Conservation (phyloP, 805 yeast species). For the Zygosaccharomyces pseudorouxii region DNA sequence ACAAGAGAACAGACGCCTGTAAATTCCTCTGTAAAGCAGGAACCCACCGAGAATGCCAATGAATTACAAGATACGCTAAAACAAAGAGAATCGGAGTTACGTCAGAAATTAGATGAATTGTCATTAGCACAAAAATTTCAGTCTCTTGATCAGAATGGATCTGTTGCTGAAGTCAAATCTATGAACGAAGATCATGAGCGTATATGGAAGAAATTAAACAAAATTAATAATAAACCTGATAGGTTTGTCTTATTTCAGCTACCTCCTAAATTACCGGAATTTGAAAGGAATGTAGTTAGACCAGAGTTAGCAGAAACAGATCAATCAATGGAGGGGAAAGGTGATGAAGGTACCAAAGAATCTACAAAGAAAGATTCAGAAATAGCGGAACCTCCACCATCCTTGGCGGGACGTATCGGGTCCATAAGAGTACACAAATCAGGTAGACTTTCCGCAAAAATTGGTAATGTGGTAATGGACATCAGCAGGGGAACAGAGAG, state of each 20-base stretch:
- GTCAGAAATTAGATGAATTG: conserved; percentile 29
- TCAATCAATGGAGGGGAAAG: conserved; percentile 16
- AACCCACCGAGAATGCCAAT: conserved; percentile 7
- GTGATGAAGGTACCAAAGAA: conserved; percentile 8
- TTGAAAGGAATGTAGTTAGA: conserved; percentile 18
- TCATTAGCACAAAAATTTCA: conserved; percentile 28
- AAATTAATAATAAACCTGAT: conserved; percentile 33
- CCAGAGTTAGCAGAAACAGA: conserved; percentile 11
- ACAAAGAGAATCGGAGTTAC: conserved; percentile 26
- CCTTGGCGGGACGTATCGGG: conserved; percentile 60
- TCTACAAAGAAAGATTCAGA: conserved; percentile 14
- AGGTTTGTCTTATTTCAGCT: conserved; percentile 38
- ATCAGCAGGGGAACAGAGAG: conserved; percentile 67
- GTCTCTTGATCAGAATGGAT: conserved; percentile 34
- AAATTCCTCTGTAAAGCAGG: conserved; percentile 4
- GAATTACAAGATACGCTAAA: conserved; percentile 18
- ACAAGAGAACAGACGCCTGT: conserved; percentile 32
- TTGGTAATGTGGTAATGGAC: conserved; percentile 67
- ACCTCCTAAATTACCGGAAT: conserved; percentile 37
- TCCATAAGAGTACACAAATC: conserved; percentile 72
- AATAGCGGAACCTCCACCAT: conserved; percentile 7
- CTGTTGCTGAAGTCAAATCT: conserved; percentile 35
- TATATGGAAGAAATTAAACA: conserved; percentile 30
- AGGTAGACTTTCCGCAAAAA: conserved; percentile 69
- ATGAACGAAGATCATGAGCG: conserved; percentile 39